Evolutionary conservation across 495 filamentous ascomycete genomes (phyloP).

Genomic region (Tricharina praecox): DNA sequence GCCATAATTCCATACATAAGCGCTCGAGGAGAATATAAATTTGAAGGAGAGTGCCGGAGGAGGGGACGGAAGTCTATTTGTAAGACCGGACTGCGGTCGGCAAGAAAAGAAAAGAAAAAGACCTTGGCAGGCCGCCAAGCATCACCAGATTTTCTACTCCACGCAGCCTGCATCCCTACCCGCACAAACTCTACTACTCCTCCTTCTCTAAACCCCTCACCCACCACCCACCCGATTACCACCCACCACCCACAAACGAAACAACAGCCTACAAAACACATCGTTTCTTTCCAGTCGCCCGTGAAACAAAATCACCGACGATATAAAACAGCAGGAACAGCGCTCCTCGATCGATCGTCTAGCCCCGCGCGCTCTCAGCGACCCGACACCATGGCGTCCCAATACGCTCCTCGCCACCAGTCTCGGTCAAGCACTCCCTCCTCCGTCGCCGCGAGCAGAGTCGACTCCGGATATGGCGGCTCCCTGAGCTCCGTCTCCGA

Average conservation of each 20-base stretch:
- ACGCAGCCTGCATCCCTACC: neutral
- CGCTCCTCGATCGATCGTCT: no score
- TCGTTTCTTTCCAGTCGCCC: constrained; percentile 1
- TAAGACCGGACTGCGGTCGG: no score
- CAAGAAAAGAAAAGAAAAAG: no score
- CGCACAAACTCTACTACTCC: neutral
- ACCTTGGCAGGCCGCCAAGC: neutral
- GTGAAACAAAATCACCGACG: no score
- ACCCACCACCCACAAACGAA: neutral
- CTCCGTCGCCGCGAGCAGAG: constrained; percentile 39
- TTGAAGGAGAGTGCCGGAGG: no score
- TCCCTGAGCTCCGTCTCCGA: constrained; percentile 42
- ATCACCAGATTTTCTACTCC: constrained; percentile 3
- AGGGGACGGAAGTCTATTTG: no score
- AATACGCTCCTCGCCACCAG: constrained; percentile 19
- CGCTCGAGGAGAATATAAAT: no score
- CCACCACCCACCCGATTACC: neutral
- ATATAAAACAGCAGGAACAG: no score
- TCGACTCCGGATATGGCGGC: constrained; percentile 82
- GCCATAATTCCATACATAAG: no score
- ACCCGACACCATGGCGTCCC: constrained; percentile 14
- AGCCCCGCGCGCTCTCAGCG: no score
- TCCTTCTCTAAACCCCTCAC: neutral
- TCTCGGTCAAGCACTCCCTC: constrained; percentile 17
- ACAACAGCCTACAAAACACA: neutral